Conservation (phyloP, 2,329 filamentous ascomycete species). For the Arthrobotrys conoides region DNA sequence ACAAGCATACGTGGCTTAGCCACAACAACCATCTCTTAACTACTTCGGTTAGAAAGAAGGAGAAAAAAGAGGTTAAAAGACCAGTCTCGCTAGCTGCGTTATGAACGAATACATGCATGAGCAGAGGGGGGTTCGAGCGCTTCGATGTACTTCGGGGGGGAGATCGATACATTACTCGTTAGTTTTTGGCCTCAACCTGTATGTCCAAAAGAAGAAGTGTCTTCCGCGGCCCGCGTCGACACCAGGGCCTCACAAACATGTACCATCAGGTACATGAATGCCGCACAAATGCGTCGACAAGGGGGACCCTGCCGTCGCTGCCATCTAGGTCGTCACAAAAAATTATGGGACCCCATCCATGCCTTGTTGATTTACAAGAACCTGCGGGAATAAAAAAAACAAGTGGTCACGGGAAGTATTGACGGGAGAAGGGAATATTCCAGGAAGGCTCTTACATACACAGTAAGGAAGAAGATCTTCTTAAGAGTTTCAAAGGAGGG, state of each 20-base stretch:
- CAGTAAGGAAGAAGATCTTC: conserved; percentile 2
- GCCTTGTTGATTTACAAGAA: background rate
- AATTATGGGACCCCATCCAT: background rate
- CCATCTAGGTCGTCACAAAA: conserved; percentile 15
- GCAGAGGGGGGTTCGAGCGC: too few species aligned
- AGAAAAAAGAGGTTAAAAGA: conserved; percentile 21
- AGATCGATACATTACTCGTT: background rate
- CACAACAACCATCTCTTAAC: conserved; percentile 21
- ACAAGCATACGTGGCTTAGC: conserved; percentile 38
- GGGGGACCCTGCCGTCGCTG: conserved; percentile 20
- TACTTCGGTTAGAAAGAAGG: conserved; percentile 15
- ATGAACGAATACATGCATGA: conserved; percentile 16
- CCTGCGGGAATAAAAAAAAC: conserved; percentile 27
- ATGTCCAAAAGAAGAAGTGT: conserved; percentile 30
- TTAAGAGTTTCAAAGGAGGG: conserved; percentile 17
- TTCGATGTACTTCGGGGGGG: conserved; percentile 7
- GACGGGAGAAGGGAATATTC: background rate
- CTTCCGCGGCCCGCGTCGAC: conserved; percentile 29
- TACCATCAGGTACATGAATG: conserved; percentile 49
- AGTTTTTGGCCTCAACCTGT: conserved; percentile 6
- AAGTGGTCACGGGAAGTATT: conserved; percentile 30
- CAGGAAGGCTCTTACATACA: background rate
- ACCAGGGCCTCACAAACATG: conserved; percentile 50
- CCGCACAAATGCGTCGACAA: conserved; percentile 53
- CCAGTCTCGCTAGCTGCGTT: conserved; percentile 31